Percentiles rank a stretch among this genome's conserved stretches.
Evolutionary conservation across 169 alveolate genomes (phyloP).

Genomic region (Plasmodium ovale): DNA sequence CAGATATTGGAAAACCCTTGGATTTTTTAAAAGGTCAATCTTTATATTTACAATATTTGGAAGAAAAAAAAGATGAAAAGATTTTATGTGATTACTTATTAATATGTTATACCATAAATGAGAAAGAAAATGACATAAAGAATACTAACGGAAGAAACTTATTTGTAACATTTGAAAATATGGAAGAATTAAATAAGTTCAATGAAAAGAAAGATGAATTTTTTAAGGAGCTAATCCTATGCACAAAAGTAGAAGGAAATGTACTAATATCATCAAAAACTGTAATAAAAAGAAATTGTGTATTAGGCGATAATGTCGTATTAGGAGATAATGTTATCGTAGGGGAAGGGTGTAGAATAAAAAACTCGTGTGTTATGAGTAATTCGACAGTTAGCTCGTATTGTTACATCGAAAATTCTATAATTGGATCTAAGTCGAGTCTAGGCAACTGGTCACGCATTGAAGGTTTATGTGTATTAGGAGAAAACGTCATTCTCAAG

Average conservation of each 20-base stretch:
- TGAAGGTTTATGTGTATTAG: slow-evolving; percentile 94
- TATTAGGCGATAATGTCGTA: slow-evolving; percentile 94
- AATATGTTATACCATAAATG: slow-evolving; percentile 23
- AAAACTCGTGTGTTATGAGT: slow-evolving; percentile 89
- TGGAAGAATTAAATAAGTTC: slow-evolving; percentile 50
- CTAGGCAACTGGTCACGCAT: slow-evolving; percentile 96
- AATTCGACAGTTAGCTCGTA: slow-evolving; percentile 86
- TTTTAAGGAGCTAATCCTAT: slow-evolving; percentile 10
- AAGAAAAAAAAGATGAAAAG: slow-evolving; percentile 6
- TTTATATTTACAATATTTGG: slow-evolving; percentile 68
- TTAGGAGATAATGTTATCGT: slow-evolving; percentile 93
- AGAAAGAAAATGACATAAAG: slow-evolving; percentile 10
- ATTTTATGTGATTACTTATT: slow-evolving; percentile 14
- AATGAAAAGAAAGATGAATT: slow-evolving; percentile 10
- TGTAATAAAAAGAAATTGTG: slow-evolving; percentile 88
- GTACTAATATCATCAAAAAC: slow-evolving; percentile 85
- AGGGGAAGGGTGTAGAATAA: slow-evolving; percentile 94
- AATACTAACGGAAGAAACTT: slow-evolving; percentile 22
- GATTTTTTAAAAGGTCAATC: slow-evolving; percentile 82
- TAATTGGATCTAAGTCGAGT: slow-evolving; percentile 94
- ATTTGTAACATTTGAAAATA: slow-evolving; percentile 64
- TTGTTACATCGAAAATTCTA: slow-evolving; percentile 90
- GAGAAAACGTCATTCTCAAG: slow-evolving; percentile 93
- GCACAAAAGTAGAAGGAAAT: slow-evolving; percentile 78
- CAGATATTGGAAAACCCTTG: slow-evolving; percentile 85